Conservation (phyloP, 768 basidiomycete genomes). For the Trametes cinnabarina region DNA sequence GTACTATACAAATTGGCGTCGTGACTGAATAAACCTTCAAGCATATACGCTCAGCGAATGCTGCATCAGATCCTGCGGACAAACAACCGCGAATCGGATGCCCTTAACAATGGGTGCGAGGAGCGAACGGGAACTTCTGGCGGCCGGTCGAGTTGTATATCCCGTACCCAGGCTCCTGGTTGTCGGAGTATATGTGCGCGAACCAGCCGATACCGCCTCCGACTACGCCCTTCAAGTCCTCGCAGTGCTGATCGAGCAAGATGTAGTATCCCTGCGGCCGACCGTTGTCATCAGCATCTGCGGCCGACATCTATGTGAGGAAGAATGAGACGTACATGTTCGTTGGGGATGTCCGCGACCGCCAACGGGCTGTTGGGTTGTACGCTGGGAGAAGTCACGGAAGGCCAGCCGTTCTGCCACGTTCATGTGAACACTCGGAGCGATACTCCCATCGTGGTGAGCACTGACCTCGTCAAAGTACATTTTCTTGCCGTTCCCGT, state of each 20-base stretch:
- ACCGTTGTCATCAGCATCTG: neutral
- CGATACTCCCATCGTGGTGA: neutral
- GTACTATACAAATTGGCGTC: too few species aligned
- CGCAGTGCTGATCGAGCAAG: slow-evolving; percentile 63
- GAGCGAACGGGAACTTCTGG: slow-evolving; percentile 64
- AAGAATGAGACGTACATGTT: slow-evolving; percentile 44
- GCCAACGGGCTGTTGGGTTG: slow-evolving; percentile 64
- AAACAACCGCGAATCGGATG: too few species aligned
- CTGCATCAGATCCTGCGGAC: too few species aligned
- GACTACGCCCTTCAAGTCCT: slow-evolving; percentile 54
- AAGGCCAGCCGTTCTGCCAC: slow-evolving; percentile 75
- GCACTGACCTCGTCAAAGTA: slow-evolving; percentile 61
- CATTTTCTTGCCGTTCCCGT: slow-evolving; percentile 70
- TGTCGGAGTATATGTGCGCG: slow-evolving; percentile 74
- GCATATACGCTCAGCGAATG: too few species aligned
- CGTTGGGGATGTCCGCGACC: slow-evolving; percentile 59
- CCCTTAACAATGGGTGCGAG: slow-evolving; percentile 61
- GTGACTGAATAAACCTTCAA: too few species aligned
- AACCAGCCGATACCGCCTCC: slow-evolving; percentile 80
- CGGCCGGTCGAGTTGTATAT: slow-evolving; percentile 50
- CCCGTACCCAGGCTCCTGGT: slow-evolving; percentile 67
- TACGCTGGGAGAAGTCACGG: slow-evolving; percentile 55
- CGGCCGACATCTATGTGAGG: neutral
- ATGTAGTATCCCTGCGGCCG: slow-evolving; percentile 53
- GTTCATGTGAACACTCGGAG: neutral